Evolutionary conservation across 2,329 filamentous ascomycete genomes (phyloP).

Genomic region (Penicillium polonicum): DNA sequence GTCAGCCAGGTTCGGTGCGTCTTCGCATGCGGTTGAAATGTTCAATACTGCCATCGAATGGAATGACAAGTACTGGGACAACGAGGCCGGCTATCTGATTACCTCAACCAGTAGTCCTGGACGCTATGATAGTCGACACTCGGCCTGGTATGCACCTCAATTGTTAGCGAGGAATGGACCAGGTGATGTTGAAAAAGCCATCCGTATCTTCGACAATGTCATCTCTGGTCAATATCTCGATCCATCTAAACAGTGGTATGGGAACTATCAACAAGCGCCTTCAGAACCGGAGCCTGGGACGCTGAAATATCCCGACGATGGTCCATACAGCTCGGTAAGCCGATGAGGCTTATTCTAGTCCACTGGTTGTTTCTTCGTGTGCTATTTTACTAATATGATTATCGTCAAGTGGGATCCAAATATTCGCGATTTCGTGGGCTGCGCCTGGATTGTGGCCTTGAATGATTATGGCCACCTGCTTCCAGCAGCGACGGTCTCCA

Average conservation of each 20-base stretch:
- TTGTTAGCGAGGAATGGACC: conserved; percentile 18
- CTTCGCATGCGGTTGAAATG: conserved; percentile 11
- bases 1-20: not conserved
- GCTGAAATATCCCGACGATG: conserved; percentile 13
- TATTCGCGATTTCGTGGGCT: conserved; percentile 20
- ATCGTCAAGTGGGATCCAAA: conserved; percentile 21
- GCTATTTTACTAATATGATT: not conserved
- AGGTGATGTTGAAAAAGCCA: conserved; percentile 16
- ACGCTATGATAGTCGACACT: conserved; percentile 19
- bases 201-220: conserved; percentile 23
- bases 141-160: conserved; percentile 22
- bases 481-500: conserved; percentile 36
- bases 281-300: conserved; percentile 18
- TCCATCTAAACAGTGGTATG: conserved; percentile 21
- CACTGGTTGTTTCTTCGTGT: not conserved
- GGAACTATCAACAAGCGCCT: conserved; percentile 19
- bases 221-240: conserved; percentile 20
- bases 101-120: conserved; percentile 10
- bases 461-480: conserved; percentile 42
- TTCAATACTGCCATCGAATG: conserved; percentile 21
- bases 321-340: conserved; percentile 15
- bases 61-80: conserved; percentile 19
- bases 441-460: conserved; percentile 20
- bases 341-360: not conserved
- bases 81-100: conserved; percentile 18